Evolutionary conservation across 2,329 filamentous ascomycete species (phyloP).

Genomic region (Penicillium sp.): DNA sequence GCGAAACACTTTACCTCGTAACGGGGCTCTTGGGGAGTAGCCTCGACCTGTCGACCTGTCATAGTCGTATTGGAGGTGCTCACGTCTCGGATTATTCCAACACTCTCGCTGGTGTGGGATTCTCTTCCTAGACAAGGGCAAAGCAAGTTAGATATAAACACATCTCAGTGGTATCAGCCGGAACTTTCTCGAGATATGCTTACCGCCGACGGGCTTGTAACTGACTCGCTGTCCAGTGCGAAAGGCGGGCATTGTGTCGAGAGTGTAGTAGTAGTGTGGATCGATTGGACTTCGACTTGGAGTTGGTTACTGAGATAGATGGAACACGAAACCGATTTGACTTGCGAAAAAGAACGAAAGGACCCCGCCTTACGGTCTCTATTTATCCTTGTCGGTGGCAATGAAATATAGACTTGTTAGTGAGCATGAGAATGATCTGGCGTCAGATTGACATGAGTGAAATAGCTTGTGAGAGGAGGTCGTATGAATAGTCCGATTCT

Average conservation of each 20-base stretch:
- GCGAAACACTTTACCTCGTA: no score
- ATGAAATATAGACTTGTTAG: neutral
- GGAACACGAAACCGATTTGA: neutral
- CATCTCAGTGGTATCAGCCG: no score
- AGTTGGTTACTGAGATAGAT: neutral
- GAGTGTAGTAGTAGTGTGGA: no score
- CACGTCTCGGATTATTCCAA: constrained; percentile 47
- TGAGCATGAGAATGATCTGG: neutral
- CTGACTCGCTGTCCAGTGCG: constrained; percentile 44
- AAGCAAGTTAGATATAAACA: constrained; percentile 6
- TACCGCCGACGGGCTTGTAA: constrained; percentile 53
- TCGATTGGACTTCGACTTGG: neutral
- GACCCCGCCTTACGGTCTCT: neutral
- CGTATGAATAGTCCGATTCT: neutral
- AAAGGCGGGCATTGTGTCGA: constrained; percentile 36
- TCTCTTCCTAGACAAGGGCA: constrained; percentile 39
- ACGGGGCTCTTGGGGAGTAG: constrained; percentile 42
- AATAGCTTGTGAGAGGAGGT: neutral
- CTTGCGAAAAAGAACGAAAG: neutral
- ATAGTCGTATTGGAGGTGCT: constrained; percentile 41
- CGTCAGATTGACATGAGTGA: constrained; percentile 4
- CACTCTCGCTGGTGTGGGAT: constrained; percentile 47
- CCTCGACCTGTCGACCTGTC: constrained; percentile 46
- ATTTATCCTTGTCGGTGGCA: constrained; percentile 7
- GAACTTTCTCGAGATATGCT: neutral